phyloP scores from a whole-genome alignment of 257 asterid species.

The Capsicum chinense region DNA sequence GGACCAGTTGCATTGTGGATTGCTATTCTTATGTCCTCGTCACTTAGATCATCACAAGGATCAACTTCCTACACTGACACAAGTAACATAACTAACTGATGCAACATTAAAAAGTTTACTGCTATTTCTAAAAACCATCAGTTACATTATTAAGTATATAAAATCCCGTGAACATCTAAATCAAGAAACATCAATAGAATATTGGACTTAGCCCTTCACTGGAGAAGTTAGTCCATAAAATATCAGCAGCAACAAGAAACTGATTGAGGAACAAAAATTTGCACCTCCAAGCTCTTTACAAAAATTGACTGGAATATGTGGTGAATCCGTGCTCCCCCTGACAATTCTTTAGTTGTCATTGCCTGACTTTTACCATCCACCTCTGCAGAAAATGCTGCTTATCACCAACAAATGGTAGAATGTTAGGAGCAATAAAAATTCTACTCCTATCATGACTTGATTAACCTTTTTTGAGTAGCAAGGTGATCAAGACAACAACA shows the following conservation, averaged over 20 bases:
- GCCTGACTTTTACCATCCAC: constrained; percentile 90
- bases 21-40: constrained; percentile 89
- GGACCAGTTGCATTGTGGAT: constrained; percentile 95
- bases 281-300: constrained; percentile 92
- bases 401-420: constrained; percentile 19
- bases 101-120: neutral
- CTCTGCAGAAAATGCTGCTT: constrained; percentile 87
- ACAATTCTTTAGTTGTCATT: constrained; percentile 86
- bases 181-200: neutral
- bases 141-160: neutral
- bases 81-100: neutral
- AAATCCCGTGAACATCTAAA: neutral
- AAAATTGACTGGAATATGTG: constrained; percentile 86
- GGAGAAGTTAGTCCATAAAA: constrained; percentile 19
- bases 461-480: constrained; percentile 9
- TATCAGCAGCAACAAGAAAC: neutral
- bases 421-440: constrained; percentile 14
- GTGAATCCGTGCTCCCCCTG: constrained; percentile 99
- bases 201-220: neutral
- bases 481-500: constrained; percentile 6
- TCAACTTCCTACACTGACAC: constrained; percentile 72
- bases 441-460: neutral
- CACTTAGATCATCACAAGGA: constrained; percentile 94
- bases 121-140: neutral
- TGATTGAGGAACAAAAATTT: constrained; percentile 31